Evolutionary conservation across 192 early-diverging fungal genomes (phyloP).

Genomic region (Umbelopsis vinacea): DNA sequence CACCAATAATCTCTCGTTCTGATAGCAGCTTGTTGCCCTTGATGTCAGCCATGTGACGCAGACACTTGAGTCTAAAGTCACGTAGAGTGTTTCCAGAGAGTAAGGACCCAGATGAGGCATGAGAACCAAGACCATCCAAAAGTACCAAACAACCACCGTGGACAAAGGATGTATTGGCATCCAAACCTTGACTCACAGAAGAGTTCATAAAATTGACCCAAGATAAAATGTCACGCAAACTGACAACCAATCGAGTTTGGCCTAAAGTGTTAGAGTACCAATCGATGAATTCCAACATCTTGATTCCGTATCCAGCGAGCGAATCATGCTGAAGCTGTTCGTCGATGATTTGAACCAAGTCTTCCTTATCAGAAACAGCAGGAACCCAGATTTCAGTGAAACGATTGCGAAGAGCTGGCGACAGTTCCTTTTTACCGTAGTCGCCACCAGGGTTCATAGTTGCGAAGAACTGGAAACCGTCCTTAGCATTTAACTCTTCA

Average conservation of each 20-base stretch:
- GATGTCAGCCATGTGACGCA: conserved; percentile 47
- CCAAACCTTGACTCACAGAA: conserved; percentile 53
- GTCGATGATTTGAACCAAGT: conserved; percentile 70
- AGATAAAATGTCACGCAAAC: conserved; percentile 89
- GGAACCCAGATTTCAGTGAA: conserved; percentile 99
- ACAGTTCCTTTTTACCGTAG: conserved; percentile 98
- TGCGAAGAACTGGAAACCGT: conserved; percentile 89
- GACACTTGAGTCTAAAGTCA: conserved; percentile 53
- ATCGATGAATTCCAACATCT: conserved; percentile 82
- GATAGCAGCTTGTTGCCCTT: conserved; percentile 16
- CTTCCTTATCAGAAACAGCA: conserved; percentile 75
- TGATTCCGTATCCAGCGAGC: conserved; percentile 48
- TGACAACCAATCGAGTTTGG: conserved; percentile 62
- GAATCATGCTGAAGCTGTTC: conserved; percentile 50
- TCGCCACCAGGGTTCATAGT: conserved; percentile 99
- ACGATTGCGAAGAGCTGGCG: conserved; percentile 95
- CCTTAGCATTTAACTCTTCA: conserved; percentile 67
- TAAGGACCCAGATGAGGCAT: conserved; percentile 62
- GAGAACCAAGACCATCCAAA: conserved; percentile 90
- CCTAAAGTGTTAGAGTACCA: conserved; percentile 73
- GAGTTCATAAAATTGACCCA: conserved; percentile 88
- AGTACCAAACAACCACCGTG: conserved; percentile 93
- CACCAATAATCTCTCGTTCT: conserved; percentile 45
- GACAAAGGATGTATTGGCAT: conserved; percentile 60
- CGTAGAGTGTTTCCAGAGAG: conserved; percentile 49